Base-by-base conservation (phyloP, 805 yeast genomes). In the Metschnikowia reukaufii region DNA sequence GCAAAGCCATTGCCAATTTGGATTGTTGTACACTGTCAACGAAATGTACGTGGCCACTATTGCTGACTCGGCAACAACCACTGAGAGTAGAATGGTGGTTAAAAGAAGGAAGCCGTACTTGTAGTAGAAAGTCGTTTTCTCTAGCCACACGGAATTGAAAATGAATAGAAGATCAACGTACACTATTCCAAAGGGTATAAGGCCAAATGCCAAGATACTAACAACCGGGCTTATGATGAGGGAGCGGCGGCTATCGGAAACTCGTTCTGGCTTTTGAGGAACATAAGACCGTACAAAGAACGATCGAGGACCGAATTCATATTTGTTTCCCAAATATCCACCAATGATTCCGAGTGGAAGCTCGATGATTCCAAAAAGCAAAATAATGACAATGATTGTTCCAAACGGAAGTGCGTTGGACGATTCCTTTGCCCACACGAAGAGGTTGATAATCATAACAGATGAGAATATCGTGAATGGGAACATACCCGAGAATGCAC, bases 1-100 rank as follows among this genome's bases (percentile, higher is more conserved):
- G 10, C 89, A 73, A 54, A 83, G 74, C 96, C 96, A 88, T 61
- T 87, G 88, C 96, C 96, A 90, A 54, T 75, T 68, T 41, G 79
- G 78, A 59, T 79, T 77, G 42, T 77, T 79, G 54, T 78, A 69
- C 18, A 74, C 72, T 1, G 72, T 62, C 57, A 88, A 71, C 36
- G 84, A 75, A 36, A 85, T 60, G 59, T 84, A 88, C 8, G 84
- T 75, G 5, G 86, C 81, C 36, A 88, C 79, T 19, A 88, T 74
- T 7, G 91, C 80, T 44, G 86, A 79, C 63, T 88, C 96, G 33
- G 81, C 68, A 17, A 87, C 81, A 12, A 86, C 82, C 30, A 86
- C 70, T 36, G 81, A 65, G 30, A 87, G 70, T 36, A 88, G 67
- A 4, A 81, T 49, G 27, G 82, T 73, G 4, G 89, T 84, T 21